Evolutionary conservation across 2,329 filamentous ascomycete species (phyloP), one percentile per base, ranked within the genome.

Genomic region (Colletotrichum eleusines): DNA sequence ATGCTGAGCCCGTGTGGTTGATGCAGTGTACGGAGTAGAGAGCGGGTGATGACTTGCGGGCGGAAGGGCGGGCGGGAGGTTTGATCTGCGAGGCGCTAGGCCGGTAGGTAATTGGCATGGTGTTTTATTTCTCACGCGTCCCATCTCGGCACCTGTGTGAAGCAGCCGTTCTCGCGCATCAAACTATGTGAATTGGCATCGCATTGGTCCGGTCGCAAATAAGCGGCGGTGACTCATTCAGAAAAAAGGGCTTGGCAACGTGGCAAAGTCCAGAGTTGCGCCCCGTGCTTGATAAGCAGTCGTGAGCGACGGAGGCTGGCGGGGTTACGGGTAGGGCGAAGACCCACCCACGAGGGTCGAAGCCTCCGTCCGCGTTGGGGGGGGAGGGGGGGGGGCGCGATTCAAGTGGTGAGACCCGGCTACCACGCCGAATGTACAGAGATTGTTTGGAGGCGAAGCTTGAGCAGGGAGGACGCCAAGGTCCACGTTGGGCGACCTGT

Each of bases 1-100:
- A 26, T 23, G 63, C 40, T 40, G 63, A 51, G 50, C n/a, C n/a
- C n/a, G 20, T 11, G 12, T 23, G 23, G 67, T 16, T 61, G 23
- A 55, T 44, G 50, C 42, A 57, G 23, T 20, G 33, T 23, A 33
- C n/a, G n/a, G n/a, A n/a, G n/a, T n/a, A n/a, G n/a, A n/a, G n/a
- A 33, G 40, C 57, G 63, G 48, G 42, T 62, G 63, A 62, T 62
- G 63, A 62, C 63, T 57, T 66, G 57, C 57, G 42, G n/a, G 57
- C 67, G 67, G 67, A 42, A 62, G 26, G 28, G 62, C 40, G 48
- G 31, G 55, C 63, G 55, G 63, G 63, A 66, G 63, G 66, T 55
- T 46, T 46, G 61, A 3, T 62, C 61, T 53, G 66, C 53, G 57
- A n/a, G 66, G 42, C 23, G 65, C n/a, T n/a, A n/a, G 26, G 61